Evolutionary conservation across 164 flowering plant species (phyloP), one percentile per base, ranked within the genome.

Genomic region (Chimonanthus praecox): DNA sequence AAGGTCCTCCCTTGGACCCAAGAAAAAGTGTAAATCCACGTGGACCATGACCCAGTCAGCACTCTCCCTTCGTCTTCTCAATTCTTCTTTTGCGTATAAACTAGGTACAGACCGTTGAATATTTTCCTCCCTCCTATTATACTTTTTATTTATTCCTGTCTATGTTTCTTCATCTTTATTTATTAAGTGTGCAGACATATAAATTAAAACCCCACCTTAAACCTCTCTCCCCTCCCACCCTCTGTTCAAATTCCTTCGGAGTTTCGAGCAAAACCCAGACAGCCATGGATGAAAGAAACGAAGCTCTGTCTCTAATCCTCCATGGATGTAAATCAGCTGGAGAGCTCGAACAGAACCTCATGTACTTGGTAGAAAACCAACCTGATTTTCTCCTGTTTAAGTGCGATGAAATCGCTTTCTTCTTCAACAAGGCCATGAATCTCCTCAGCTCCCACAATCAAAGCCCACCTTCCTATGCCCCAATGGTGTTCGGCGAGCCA

Each of bases 241-340:
- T 44, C 72, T 16, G 58, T 21, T 70, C 6, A 70, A 54, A 33
- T 21, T 5, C 11, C 15, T 47, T 21, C 47, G 10, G 49, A 10
- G 4, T 33, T 18, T 61, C 49, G 44, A 48, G 7, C 33, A 49
- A 33, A 73, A 10, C 54, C 20, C 6, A 49, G 7, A 54, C 58
- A 13, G 43, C 64, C 21, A 84, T 82, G 86, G 88, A 88, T 18
- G 78, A 64, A 69, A 83, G 16, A 15, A 13, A 54, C 16, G 60
- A 84, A 63, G 68, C 69, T 15, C 70, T 80, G 46, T 33, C 82
- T 20, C 46, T 79, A 45, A 72, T 88, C 67, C 51, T 79, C 15
- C 77, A 76, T 11, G 94, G 92, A 0, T 86, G 88, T 66, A 75
- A 71, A 43, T 73, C 84, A 45, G 89, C 85, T 0, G 82, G 78